Evolutionary conservation across 1,284 basidiomycete species (phyloP).

Genomic region (Phellopilus nigrolimitatus): DNA sequence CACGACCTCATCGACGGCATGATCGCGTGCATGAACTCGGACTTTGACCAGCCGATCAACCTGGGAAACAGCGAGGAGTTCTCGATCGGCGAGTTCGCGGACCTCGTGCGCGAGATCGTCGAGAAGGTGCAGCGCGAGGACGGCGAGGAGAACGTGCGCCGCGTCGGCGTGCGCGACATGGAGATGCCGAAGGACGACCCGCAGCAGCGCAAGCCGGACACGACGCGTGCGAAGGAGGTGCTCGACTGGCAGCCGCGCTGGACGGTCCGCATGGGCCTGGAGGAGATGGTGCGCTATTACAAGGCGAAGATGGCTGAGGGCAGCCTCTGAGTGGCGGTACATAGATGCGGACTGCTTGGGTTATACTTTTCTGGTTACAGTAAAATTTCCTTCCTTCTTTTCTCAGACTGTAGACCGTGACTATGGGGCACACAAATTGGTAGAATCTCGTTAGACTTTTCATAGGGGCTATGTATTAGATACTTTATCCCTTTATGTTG

Average conservation of each 20-base stretch:
- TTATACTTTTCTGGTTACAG: too few species aligned
- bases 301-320: slow-evolving; percentile 83
- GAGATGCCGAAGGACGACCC: slow-evolving; percentile 92
- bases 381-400: too few species aligned
- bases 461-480: too few species aligned
- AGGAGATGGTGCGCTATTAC: slow-evolving; percentile 92
- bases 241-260: slow-evolving; percentile 93
- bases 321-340: slow-evolving; percentile 43
- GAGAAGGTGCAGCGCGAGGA: slow-evolving; percentile 86
- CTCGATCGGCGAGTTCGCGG: slow-evolving; percentile 87
- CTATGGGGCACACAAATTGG: too few species aligned
- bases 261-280: slow-evolving; percentile 85
- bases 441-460: too few species aligned
- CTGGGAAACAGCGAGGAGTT: slow-evolving; percentile 94
- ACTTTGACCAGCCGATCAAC: slow-evolving; percentile 90
- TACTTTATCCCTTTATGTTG: too few species aligned
- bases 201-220: slow-evolving; percentile 90
- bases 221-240: slow-evolving; percentile 80
- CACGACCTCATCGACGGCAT: slow-evolving; percentile 80
- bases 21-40: slow-evolving; percentile 90
- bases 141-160: slow-evolving; percentile 50
- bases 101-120: slow-evolving; percentile 83
- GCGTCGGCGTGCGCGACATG: slow-evolving; percentile 75
- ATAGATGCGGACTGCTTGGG: neutral
- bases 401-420: too few species aligned